phyloP scores from a whole-genome alignment of 1,284 basidiomycete species.

The Anthracocystis setariae region DNA sequence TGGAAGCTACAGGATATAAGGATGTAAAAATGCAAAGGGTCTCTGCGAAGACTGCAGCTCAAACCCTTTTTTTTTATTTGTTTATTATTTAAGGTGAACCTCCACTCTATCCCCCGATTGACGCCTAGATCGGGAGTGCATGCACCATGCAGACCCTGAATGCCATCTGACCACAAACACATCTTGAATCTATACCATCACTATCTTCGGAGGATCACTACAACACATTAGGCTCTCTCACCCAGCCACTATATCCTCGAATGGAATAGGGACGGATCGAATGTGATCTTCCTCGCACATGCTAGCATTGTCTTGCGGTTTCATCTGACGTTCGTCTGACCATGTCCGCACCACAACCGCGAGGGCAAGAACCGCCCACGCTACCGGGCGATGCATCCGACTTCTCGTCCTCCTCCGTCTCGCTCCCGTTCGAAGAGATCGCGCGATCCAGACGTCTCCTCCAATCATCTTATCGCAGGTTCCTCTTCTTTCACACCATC shows the following conservation, averaged over 20 bases:
- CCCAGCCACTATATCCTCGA: neutral
- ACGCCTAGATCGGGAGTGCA: neutral
- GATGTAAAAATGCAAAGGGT: no score
- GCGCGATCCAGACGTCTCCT: constrained; percentile 13
- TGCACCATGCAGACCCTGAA: constrained; percentile 1
- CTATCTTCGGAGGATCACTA: no score
- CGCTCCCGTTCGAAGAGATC: constrained; percentile 18
- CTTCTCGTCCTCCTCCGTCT: constrained; percentile 20
- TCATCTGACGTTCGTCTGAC: constrained; percentile 1
- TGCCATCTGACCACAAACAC: neutral
- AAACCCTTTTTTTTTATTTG: no score
- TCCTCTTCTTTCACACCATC: constrained; percentile 25
- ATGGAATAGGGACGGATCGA: no score
- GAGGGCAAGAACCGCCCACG: neutral
- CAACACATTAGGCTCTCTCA: no score
- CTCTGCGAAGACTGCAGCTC: neutral
- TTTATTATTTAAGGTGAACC: neutral
- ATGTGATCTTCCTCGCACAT: neutral
- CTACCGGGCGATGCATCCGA: constrained; percentile 14
- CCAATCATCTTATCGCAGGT: constrained; percentile 27
- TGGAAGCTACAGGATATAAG: no score
- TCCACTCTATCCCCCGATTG: neutral
- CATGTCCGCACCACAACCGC: constrained; percentile 9
- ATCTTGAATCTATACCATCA: neutral
- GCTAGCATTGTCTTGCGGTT: constrained; percentile 2